Base-by-base conservation (phyloP, 805 yeast species). In the Wickerhamiella qilinensis region DNA sequence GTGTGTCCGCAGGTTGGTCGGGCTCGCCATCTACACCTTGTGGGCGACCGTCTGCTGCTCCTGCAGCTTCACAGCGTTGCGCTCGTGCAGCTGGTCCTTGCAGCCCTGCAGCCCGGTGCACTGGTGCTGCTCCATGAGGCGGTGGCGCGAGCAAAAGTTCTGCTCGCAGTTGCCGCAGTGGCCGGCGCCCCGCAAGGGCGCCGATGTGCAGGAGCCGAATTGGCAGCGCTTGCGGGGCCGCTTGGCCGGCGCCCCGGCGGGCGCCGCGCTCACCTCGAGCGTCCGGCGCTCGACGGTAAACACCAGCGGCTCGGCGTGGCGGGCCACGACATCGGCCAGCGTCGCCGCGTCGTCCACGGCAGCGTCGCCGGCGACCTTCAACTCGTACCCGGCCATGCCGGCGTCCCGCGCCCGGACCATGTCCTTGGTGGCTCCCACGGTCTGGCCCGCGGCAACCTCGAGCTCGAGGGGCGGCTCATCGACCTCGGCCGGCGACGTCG, bases 81-180 rank as follows among this genome's bases (percentile, higher is more conserved):
- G 68, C 52, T 80, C 86, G 51, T 82, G 93, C 47, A 83, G 74
- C 50, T 69, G 73, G 50, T 83, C 86, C 64, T 82, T 82, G 64
- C 93, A 83, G 46, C 63, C 68, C 52, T 77, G 78, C 42, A 84
- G 67, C 5, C 91, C 93, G 41, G 68, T 65, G 55, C 95, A 84
- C 42, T 67, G 56, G 59, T 84, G 95, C 57, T 77, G 84, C 58
- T 84, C 95, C 60, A 85, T 65, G 40, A 84, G 64, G 40, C 95
- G 69, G 61, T 84, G 95, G 51, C 79, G 78, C 24, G 88, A 77
- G 58, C 95, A 84, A 57, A 73, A 84, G 52, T 77, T 78, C 33
- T 93, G 93, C 35, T 72, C 71, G 57, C 95, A 84, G 54, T 76
- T 79, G 38, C 75, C 69, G 57, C 95, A 84, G 55, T 77, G 85